Evolutionary conservation across 805 yeast species (phyloP).

Genomic region (Ogataea saltuana): DNA sequence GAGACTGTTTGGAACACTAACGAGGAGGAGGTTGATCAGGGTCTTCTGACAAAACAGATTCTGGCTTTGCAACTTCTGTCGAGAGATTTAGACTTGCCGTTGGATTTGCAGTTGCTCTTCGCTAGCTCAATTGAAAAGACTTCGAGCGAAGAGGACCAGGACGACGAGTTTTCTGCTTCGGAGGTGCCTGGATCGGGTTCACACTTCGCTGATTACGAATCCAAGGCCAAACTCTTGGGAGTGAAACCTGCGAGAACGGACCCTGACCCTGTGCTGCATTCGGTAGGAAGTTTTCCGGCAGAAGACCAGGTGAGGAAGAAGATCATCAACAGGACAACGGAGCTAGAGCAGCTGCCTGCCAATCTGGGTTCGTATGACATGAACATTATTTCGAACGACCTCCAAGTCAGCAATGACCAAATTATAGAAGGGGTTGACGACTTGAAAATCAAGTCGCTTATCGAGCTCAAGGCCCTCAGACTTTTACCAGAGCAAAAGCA

Average conservation of each 20-base stretch:
- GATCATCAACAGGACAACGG: slow-evolving; percentile 56
- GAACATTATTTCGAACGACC: slow-evolving; percentile 31
- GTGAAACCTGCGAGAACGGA: slow-evolving; percentile 31
- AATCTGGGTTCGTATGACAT: slow-evolving; percentile 63
- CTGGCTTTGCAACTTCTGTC: slow-evolving; percentile 64
- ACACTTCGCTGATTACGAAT: slow-evolving; percentile 32
- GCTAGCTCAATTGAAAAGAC: background rate
- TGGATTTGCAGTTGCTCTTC: slow-evolving; percentile 43
- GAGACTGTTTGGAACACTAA: slow-evolving; percentile 31
- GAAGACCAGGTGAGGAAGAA: slow-evolving; percentile 57
- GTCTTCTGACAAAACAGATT: slow-evolving; percentile 56
- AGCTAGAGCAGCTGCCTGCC: slow-evolving; percentile 66
- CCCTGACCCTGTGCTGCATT: slow-evolving; percentile 38
- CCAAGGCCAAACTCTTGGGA: slow-evolving; percentile 45
- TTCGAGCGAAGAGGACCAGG: slow-evolving; percentile 21
- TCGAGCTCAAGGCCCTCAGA: slow-evolving; percentile 70
- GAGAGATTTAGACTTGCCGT: slow-evolving; percentile 65
- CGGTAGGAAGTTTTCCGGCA: slow-evolving; percentile 50
- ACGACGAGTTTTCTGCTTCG: background rate
- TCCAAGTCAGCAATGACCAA: slow-evolving; percentile 43
- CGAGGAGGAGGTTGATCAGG: slow-evolving; percentile 41
- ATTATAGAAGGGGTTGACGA: slow-evolving; percentile 50
- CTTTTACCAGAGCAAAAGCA: slow-evolving; percentile 70
- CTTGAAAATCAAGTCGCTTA: slow-evolving; percentile 61
- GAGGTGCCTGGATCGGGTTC: slow-evolving; percentile 1